These are phyloP conservation scores for Dioszegia crocea DNA, from an alignment of 768 basidiomycete species.

Conservation along the genomic window DNA sequence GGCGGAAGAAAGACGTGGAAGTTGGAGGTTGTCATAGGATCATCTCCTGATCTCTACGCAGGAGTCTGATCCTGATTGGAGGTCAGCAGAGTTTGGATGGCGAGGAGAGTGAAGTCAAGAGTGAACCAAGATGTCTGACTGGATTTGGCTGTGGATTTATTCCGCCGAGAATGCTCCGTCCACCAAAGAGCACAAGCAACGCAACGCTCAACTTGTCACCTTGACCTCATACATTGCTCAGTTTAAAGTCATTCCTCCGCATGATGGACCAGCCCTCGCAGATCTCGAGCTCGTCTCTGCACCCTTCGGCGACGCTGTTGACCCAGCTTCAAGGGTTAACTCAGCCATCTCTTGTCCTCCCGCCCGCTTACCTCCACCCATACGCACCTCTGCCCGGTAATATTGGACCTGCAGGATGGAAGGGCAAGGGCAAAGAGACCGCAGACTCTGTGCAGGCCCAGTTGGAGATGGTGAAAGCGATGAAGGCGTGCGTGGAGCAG, in stretches of 20 bases:
- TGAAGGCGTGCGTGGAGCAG: conserved; percentile 1
- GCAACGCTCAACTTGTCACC: too few species aligned
- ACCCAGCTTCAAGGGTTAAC: conserved; percentile 7
- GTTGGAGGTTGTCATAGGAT: background rate
- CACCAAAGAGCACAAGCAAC: background rate
- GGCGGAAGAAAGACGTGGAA: conserved; percentile 11
- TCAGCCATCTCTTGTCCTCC: background rate
- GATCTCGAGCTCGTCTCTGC: too few species aligned
- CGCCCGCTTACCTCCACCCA: conserved; percentile 26
- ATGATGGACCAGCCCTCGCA: too few species aligned
- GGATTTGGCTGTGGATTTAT: background rate
- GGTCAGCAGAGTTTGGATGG: background rate
- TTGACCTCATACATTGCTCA: too few species aligned
- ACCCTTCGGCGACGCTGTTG: background rate
- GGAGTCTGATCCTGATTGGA: background rate
- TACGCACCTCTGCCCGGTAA: conserved; percentile 16
- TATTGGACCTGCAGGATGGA: background rate
- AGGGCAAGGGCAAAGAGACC: conserved; percentile 13
- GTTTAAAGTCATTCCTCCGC: too few species aligned
- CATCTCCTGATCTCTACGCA: background rate
- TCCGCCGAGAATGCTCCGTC: background rate
- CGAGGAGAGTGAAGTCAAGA: background rate
- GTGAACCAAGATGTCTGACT: background rate
- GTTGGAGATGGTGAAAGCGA: conserved; percentile 2
- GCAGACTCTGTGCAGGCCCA: conserved; percentile 2